phyloP scores from a whole-genome alignment of 1,284 basidiomycete species.

The Calocybe gambosa region DNA sequence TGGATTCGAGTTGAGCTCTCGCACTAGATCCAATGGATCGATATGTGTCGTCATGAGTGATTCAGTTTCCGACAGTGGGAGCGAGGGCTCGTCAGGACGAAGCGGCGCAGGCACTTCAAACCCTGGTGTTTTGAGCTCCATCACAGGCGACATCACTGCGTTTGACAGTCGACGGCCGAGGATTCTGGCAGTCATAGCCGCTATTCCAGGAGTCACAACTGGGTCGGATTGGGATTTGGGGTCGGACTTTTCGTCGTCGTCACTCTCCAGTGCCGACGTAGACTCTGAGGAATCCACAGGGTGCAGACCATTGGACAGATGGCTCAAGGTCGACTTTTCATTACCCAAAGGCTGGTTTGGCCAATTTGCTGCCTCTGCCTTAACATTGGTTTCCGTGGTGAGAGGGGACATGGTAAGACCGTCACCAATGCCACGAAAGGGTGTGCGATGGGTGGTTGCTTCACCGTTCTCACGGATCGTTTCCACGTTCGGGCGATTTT shows the following conservation, averaged over 20 bases:
- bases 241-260: constrained; percentile 22
- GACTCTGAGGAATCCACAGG: constrained; percentile 19
- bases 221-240: constrained; percentile 3
- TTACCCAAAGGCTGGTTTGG: constrained; percentile 12
- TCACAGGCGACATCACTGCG: constrained; percentile 21
- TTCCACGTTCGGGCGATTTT: constrained; percentile 18
- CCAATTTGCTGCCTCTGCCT: constrained; percentile 5
- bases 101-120: neutral
- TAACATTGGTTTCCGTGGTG: constrained; percentile 21
- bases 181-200: constrained; percentile 26
- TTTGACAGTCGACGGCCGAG: constrained; percentile 32
- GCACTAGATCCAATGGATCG: constrained; percentile 41
- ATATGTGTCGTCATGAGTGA: constrained; percentile 22
- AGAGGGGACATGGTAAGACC: constrained; percentile 34
- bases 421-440: constrained; percentile 27
- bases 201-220: constrained; percentile 10
- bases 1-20: constrained; percentile 46
- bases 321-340: constrained; percentile 17
- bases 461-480: constrained; percentile 13
- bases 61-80: constrained; percentile 2
- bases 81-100: constrained; percentile 5
- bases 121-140: constrained; percentile 6
- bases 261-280: constrained; percentile 27
- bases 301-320: constrained; percentile 18
- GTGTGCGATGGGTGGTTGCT: constrained; percentile 28